Evolutionary conservation across 768 basidiomycete genomes (phyloP).

Genomic region (Leccinum ochraceum): DNA sequence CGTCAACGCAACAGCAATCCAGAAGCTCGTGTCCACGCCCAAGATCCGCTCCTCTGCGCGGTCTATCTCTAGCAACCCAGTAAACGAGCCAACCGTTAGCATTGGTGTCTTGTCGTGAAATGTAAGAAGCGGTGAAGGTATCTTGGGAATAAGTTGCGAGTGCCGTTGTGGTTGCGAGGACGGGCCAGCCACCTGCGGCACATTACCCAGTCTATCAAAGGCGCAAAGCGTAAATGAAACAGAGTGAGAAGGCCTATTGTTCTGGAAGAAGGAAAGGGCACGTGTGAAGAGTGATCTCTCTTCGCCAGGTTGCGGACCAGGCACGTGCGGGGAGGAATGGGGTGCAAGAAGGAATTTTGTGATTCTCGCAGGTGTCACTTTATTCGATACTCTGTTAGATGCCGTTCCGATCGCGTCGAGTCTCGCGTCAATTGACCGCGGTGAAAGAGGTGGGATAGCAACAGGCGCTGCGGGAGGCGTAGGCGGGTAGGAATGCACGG

Average conservation of each 20-base stretch:
- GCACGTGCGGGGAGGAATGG: conserved; percentile 39
- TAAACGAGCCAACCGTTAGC: conserved; percentile 55
- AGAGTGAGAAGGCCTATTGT: conserved; percentile 54
- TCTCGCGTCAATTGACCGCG: conserved; percentile 33
- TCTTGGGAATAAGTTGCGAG: conserved; percentile 23
- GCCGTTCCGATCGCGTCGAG: conserved; percentile 22
- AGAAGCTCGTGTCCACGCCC: conserved; percentile 77
- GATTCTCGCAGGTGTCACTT: conserved; percentile 25
- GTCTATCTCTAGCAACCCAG: conserved; percentile 67
- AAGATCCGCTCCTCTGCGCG: conserved; percentile 51
- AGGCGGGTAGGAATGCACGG: conserved; percentile 59
- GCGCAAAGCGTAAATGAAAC: conserved; percentile 58
- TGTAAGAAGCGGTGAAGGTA: conserved; percentile 52
- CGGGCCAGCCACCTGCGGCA: conserved; percentile 18
- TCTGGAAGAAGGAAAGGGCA: conserved; percentile 50
- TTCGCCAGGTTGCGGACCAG: conserved; percentile 29
- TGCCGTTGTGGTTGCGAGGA: conserved; percentile 25
- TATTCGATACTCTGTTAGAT: conserved; percentile 1
- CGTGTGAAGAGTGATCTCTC: conserved; percentile 49
- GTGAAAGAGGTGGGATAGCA: conserved; percentile 36
- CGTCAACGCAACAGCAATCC: conserved; percentile 71
- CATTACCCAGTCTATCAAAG: conserved; percentile 21
- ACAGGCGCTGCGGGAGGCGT: conserved; percentile 44
- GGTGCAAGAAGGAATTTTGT: conserved; percentile 57
- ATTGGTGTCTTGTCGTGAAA: conserved; percentile 77